These are phyloP conservation scores for Saccharomycopsis sp. DNA, from an alignment of 805 yeast genomes.

Conservation along the genomic window DNA sequence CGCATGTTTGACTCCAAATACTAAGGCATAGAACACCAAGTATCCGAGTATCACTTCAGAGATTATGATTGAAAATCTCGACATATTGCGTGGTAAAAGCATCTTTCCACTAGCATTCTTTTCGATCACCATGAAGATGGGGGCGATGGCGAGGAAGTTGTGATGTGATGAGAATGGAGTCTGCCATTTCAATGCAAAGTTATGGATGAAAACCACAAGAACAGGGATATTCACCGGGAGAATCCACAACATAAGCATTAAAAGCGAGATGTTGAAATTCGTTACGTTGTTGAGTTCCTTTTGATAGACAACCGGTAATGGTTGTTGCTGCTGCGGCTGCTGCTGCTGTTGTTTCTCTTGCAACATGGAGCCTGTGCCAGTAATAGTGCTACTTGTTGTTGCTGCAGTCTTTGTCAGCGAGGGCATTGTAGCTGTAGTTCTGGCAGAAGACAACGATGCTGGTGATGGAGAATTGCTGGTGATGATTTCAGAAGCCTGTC, in stretches of 20 bases:
- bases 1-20: slow-evolving; percentile 77
- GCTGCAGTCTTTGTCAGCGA: no score
- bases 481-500: no score
- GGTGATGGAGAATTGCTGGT: background rate
- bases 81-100: slow-evolving; percentile 31
- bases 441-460: background rate
- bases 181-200: slow-evolving; percentile 68
- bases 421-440: background rate
- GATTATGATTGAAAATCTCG: slow-evolving; percentile 36
- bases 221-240: slow-evolving; percentile 76
- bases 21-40: slow-evolving; percentile 50
- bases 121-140: slow-evolving; percentile 57
- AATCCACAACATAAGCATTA: slow-evolving; percentile 68
- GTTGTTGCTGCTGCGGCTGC: no score
- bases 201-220: slow-evolving; percentile 74
- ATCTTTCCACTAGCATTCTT: slow-evolving; percentile 42
- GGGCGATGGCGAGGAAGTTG: slow-evolving; percentile 69
- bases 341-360: no score
- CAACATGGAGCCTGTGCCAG: no score
- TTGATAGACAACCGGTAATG: slow-evolving; percentile 28
- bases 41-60: slow-evolving; percentile 40
- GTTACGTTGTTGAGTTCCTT: slow-evolving; percentile 29
- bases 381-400: no score
- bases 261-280: slow-evolving; percentile 57
- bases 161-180: slow-evolving; percentile 87